Evolutionary conservation across 495 filamentous ascomycete species (phyloP), one percentile per base, ranked within the genome.

Genomic region (Penicillium desertorum): DNA sequence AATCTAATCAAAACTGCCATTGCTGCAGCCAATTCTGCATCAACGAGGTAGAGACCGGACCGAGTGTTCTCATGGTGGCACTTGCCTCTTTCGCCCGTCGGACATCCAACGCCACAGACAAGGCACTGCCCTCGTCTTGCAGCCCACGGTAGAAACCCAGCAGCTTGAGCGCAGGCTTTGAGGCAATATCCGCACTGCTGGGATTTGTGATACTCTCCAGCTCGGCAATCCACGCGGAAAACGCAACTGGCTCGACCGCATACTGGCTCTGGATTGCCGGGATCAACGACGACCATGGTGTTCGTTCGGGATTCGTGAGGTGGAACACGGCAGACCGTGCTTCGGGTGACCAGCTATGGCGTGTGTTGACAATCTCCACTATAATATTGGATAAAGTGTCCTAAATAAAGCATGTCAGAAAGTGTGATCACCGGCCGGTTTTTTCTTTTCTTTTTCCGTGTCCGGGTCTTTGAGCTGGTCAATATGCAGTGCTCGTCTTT

Each of bases 1-100:
- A 36, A 56, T 10, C 22, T 17, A 20, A 53, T 45, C 55, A 68
- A 42, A 66, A 66, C 17, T 51, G 16, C 65, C 65, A 68, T 50
- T 68, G 65, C 29, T 61, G 20, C 11, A 66, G 16, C 65, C 65
- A 68, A 19, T 66, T 68, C 16, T 22, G 25, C 65, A 68, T 66
- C 49, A 68, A 39, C 14, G 45, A 1, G 14, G 56, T 16, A 19
- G 56, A 68, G 22, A 71, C 60, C 1, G 64, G 59, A 3, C 27
- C 19, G 12, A 73, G 37, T 0, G 37, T 23, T 9, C 42, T 50
- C 66, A 71, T 68, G 2, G 60, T 71, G 19, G 16, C 23, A 51
- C 69, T 71, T 1, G 65, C 67, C n/a, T 57, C 45, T 25, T 34
- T 56, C 1, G 64, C 57, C 25, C 60, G 43, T 4, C 39, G 22